Evolutionary conservation across 441 rosid genomes (phyloP), one percentile per base, ranked within the genome.

Genomic region (Brassica balearica): DNA sequence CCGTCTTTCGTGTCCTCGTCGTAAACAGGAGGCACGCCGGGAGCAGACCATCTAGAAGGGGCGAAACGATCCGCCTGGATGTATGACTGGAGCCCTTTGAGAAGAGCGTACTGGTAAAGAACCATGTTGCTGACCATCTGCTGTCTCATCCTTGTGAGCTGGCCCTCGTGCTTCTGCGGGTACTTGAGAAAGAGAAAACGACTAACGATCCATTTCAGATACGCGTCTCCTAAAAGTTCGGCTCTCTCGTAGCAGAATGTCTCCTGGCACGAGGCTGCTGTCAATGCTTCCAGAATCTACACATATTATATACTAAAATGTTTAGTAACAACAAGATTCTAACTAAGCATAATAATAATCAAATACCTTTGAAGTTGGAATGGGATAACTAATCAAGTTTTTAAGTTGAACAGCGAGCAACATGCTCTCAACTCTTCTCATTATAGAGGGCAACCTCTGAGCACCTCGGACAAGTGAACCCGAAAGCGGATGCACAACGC

Each of bases 391-490:
- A 69, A 94, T 96, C 64, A 84, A 78, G 78, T 87, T 88, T 86
- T 89, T 93, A 1, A 96, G 95, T 77, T 96, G 93, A 84, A 94
- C 67, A 17, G 99, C 98, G 22, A 94, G 98, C 78, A 96, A 84
- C 90, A 93, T 94, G 88, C 99, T 94, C 85, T 96, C 99, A n/a
- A 92, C 94, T 88, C 99, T 91, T 87, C 98, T 89, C 98, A 94
- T 96, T 84, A 94, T 89, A 15, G 99, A 96, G 8, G 99, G 99
- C 71, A 94, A 84, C 84, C 98, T 92, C 85, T 96, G 99, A 79
- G 98, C 98, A 76, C 98, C 99, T 81, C 98, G 91, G 81, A 94
- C 85, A 79, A 96, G 97, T 58, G 94, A 90, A 70, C 98, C 98
- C 51, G 96, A 95, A 71, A 96, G 98, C 17, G 99, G 98, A 89